Base-by-base conservation (phyloP, 306 rosid species). In the Argentina anserina region DNA sequence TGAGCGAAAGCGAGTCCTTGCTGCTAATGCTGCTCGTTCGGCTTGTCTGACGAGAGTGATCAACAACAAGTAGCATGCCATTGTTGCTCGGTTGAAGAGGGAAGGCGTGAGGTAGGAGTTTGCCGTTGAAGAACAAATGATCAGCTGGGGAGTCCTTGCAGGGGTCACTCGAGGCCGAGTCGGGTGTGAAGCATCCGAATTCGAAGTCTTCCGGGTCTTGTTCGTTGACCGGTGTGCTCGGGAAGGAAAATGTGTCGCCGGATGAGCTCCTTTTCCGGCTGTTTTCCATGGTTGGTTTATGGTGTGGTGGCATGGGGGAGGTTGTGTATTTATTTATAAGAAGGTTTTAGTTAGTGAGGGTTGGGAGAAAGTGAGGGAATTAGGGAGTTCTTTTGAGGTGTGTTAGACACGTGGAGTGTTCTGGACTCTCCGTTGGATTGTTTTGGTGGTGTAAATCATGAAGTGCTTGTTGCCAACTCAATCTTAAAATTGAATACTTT, bases 81-180 rank as follows among this genome's bases (percentile, higher is more conserved):
- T 55, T 71, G 42, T 34, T 65, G 39, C n/a, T 61, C 6, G 76
- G 84, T 5, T 76, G 86, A 39, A 82, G 72, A 0, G 98, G 97
- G 77, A 93, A 93, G 7, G 86, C 71, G 52, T 93, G 98, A 2
- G 98, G 97, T 12, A 82, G 84, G 72, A 93, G 98, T 17, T 81
- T 88, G 17, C 98, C 98, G 8, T 93, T 93, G 79, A 83, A 74
- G 89, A 93, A 93, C 71, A 93, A 71, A 58, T 93, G 89, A 64
- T 93, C 98, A 0, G 98, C 98, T 2, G 97, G 96, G 6, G 98
- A 93, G 59, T 81, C 73, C 36, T 72, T 81, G 75, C 71, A 83
- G 21, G 88, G 84, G n/a, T 80, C 87, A 5, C 62, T 53, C 25
- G 93, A 80, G 25, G 93, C 88, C 0, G 96, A 92, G 74, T 87